Percentiles rank a stretch among this genome's conserved stretches.
Conservation (phyloP, 2,329 filamentous ascomycete genomes). For the Apiospora phragmitis region DNA sequence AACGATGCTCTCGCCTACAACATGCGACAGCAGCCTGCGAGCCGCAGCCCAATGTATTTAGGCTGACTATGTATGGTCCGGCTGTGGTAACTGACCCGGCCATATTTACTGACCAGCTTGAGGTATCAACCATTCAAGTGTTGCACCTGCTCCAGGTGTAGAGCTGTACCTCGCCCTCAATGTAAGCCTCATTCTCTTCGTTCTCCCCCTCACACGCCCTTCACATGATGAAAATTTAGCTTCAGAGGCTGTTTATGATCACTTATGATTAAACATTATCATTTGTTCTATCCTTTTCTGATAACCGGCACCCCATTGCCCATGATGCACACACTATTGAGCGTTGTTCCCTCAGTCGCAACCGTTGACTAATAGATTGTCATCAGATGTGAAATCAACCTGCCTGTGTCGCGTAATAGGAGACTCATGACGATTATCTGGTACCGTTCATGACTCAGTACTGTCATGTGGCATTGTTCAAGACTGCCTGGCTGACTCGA, state of each 20-base stretch:
- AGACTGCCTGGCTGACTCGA: not conserved
- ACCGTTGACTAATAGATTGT: not conserved
- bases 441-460: not conserved
- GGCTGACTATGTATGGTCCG: not conserved
- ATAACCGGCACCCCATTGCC: not conserved
- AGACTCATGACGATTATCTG: not conserved
- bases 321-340: not conserved
- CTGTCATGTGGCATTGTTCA: not conserved
- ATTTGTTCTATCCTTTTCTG: conserved; percentile 7
- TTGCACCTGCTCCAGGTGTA: not conserved
- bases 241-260: conserved; percentile 8
- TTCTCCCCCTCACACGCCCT: not conserved
- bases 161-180: not conserved
- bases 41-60: not conserved
- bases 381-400: not conserved
- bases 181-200: not conserved
- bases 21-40: not conserved
- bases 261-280: conserved; percentile 7
- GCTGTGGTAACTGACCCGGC: not conserved
- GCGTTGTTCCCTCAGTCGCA: not conserved
- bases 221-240: conserved; percentile 8
- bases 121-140: not conserved
- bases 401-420: not conserved
- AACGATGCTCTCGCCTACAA: not conserved
- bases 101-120: not conserved